These are phyloP conservation scores for Ceratocystis colombiana DNA, from an alignment of 2,329 filamentous ascomycete genomes.

Conservation along the genomic window DNA sequence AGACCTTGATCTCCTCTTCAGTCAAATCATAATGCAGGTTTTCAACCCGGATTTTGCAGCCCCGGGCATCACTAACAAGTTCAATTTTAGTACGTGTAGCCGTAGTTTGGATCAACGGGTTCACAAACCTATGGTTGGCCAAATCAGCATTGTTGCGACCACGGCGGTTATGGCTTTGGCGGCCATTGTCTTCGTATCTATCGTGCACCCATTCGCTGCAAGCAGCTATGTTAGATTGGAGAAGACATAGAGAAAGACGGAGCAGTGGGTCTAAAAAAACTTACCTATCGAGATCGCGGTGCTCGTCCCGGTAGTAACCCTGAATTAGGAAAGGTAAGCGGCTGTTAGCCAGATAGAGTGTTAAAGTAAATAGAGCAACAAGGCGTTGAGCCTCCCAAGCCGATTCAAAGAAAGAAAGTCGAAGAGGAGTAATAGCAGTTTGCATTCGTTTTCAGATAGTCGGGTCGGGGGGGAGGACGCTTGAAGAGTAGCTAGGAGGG, in stretches of 20 bases:
- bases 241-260: not conserved
- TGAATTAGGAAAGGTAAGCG: conserved; percentile 37
- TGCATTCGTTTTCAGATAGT: conserved; percentile 11
- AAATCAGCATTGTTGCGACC: conserved; percentile 33
- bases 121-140: conserved; percentile 19
- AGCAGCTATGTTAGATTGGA: not conserved
- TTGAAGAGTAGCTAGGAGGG: conserved; percentile 18
- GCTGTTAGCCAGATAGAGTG: conserved; percentile 19
- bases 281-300: conserved; percentile 61
- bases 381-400: conserved; percentile 12
- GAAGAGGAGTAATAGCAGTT: conserved; percentile 9
- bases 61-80: conserved; percentile 40
- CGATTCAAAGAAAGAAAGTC: conserved; percentile 13
- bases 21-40: conserved; percentile 90
- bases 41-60: conserved; percentile 69
- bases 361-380: conserved; percentile 12
- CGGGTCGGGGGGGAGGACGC: conserved; percentile 2
- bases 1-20: conserved; percentile 69
- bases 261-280: conserved; percentile 29
- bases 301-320: conserved; percentile 49
- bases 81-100: not conserved
- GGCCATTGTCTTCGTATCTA: conserved; percentile 66
- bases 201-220: conserved; percentile 87
- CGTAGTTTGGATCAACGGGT: not conserved
- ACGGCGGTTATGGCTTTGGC: conserved; percentile 36